Base-by-base conservation (phyloP, 805 yeast species). In the Starmerella gropengiesseri region DNA sequence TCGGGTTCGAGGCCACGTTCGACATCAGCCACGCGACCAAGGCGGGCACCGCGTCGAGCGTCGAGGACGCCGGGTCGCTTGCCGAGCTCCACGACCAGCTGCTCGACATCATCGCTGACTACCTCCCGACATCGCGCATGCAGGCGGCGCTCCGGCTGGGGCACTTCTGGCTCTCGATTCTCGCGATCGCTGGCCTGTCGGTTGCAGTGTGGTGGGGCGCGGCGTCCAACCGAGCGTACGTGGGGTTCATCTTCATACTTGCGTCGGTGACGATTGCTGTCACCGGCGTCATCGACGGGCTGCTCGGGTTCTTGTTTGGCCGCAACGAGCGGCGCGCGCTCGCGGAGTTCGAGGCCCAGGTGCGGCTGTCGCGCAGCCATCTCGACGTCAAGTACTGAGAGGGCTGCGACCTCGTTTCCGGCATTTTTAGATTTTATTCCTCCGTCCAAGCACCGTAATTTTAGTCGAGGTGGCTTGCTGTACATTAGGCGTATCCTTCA, bases 251-350 rank as follows among this genome's bases (percentile, higher is more conserved):
- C 6, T 70, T 85, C 59, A 67, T 76, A 14, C 48, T 83, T 2
- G 67, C 69, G 4, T 70, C 81, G 1, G 65, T 74, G 0, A 50
- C 75, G 0, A 58, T 85, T 3, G 69, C 77, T 0, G 68, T 76
- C 3, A 69, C 87, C 0, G 96, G 95, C 0, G 63, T 73, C 0
- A 58, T 81, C 1, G 78, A 85, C 56, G 94, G 94, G 0, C 55
- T 83, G 43, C 81, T 91, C 34, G 87, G 89, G 31, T 71, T 69
- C 44, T 56, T 85, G 23, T 89, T 87, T 57, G 93, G 94, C 0
- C 67, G 85, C 26, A 69, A 75, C n/a, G 98, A 91, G 57, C 59
- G 66, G 40, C 66, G 97, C 36, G 89, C 87, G 1, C 61, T 91
- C 37, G 64, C 62, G 19, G 97, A 89, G 61, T 85, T 85, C 5